Conservation (phyloP, 1,284 basidiomycete genomes). For the Marasmius fiardii region DNA sequence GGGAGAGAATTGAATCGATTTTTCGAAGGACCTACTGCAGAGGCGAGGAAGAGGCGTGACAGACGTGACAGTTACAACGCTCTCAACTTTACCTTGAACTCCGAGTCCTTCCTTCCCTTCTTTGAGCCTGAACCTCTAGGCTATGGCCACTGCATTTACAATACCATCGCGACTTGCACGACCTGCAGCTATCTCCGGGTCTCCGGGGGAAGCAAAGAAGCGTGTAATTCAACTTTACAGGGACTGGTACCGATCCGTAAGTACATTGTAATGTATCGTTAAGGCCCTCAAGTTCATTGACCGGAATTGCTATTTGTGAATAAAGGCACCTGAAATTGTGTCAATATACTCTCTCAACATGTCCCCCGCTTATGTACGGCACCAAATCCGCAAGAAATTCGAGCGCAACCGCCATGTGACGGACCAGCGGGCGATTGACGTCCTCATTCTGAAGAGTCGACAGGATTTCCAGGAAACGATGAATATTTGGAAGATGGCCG, state of each 20-base stretch:
- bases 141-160: constrained; percentile 53
- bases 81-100: neutral
- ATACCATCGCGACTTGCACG: constrained; percentile 90
- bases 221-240: constrained; percentile 84
- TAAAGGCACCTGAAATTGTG: constrained; percentile 87
- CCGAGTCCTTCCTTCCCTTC: neutral
- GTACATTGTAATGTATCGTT: constrained; percentile 26
- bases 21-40: too few species aligned
- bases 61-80: neutral
- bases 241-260: constrained; percentile 87
- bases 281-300: constrained; percentile 2
- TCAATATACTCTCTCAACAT: constrained; percentile 83
- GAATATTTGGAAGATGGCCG: constrained; percentile 90
- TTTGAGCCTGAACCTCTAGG: neutral
- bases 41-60: neutral
- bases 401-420: constrained; percentile 84
- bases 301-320: constrained; percentile 9
- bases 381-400: constrained; percentile 84
- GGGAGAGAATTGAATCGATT: too few species aligned
- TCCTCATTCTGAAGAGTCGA: constrained; percentile 83
- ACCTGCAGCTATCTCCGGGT: constrained; percentile 56
- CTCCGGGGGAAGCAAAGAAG: constrained; percentile 65
- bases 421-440: constrained; percentile 83
- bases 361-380: constrained; percentile 78
- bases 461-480: constrained; percentile 94